These are phyloP conservation scores for Yamadazyma philogaea DNA, from an alignment of 805 yeast species.

Conservation along the genomic window DNA sequence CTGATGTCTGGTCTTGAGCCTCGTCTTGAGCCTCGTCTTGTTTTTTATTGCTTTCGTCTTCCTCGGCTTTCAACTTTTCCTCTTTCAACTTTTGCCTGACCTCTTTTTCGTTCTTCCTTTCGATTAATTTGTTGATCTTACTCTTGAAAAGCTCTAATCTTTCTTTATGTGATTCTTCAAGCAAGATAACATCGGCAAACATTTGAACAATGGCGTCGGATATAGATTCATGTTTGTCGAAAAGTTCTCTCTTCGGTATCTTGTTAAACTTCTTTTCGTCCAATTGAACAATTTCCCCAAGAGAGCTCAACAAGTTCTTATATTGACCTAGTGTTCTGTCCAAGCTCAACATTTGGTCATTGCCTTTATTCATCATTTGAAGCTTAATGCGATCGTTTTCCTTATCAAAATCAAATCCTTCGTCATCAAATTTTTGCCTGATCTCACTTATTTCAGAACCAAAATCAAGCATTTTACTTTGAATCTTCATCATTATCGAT, in stretches of 20 bases:
- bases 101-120: conserved; percentile 32
- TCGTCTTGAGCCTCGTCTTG: conserved; percentile 8
- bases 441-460: conserved; percentile 44
- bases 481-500: conserved; percentile 38
- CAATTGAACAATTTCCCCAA: conserved; percentile 21
- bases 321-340: conserved; percentile 25
- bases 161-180: conserved; percentile 29
- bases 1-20: conserved; percentile 1
- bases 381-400: conserved; percentile 46
- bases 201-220: conserved; percentile 26
- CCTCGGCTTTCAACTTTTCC: conserved; percentile 21
- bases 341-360: conserved; percentile 23
- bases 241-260: conserved; percentile 24
- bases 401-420: conserved; percentile 50
- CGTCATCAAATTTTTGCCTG: conserved; percentile 40
- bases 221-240: conserved; percentile 23
- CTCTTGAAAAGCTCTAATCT: conserved; percentile 25
- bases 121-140: conserved; percentile 27
- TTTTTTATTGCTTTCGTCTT: conserved; percentile 11
- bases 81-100: conserved; percentile 30
- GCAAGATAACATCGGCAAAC: conserved; percentile 27
- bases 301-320: conserved; percentile 25
- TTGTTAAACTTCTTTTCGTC: conserved; percentile 20
- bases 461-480: conserved; percentile 42
- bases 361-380: conserved; percentile 19